phyloP scores from a whole-genome alignment of 192 early-diverging fungal species.

The Linnemannia exigua region DNA sequence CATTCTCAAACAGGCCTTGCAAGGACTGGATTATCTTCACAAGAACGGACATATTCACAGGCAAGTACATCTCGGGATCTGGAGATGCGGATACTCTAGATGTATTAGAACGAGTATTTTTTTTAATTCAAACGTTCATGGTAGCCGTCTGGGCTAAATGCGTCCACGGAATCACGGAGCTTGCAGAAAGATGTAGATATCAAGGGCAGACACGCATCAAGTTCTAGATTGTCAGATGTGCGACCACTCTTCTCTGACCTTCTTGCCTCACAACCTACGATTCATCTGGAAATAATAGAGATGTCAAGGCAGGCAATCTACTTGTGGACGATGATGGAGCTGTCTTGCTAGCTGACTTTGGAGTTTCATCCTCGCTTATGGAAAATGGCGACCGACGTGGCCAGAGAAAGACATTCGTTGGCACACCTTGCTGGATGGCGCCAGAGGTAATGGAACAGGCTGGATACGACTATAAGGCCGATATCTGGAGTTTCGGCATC shows the following conservation, averaged over 20 bases:
- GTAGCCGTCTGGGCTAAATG: neutral
- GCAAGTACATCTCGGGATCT: slow-evolving; percentile 21
- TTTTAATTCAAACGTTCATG: neutral
- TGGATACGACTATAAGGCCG: slow-evolving; percentile 91
- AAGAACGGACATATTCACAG: slow-evolving; percentile 77
- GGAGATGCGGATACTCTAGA: neutral
- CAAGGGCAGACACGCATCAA: neutral
- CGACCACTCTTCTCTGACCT: neutral
- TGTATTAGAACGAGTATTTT: neutral
- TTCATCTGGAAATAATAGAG: slow-evolving; percentile 49
- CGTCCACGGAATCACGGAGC: slow-evolving; percentile 1
- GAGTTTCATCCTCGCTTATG: slow-evolving; percentile 76
- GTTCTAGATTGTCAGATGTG: neutral
- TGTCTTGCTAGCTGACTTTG: slow-evolving; percentile 77
- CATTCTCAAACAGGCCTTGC: slow-evolving; percentile 82
- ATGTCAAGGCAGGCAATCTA: slow-evolving; percentile 81
- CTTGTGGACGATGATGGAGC: slow-evolving; percentile 76
- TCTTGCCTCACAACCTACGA: neutral
- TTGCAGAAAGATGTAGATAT: neutral
- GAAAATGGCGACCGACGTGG: slow-evolving; percentile 74
- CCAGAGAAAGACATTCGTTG: slow-evolving; percentile 79
- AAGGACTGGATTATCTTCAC: slow-evolving; percentile 76
- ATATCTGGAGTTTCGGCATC: slow-evolving; percentile 95
- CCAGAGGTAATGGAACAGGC: slow-evolving; percentile 94
- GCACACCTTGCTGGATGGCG: slow-evolving; percentile 80